These are phyloP conservation scores for Bruguiera sexangula DNA, from an alignment of 345 rosid species.

Conservation along the genomic window DNA sequence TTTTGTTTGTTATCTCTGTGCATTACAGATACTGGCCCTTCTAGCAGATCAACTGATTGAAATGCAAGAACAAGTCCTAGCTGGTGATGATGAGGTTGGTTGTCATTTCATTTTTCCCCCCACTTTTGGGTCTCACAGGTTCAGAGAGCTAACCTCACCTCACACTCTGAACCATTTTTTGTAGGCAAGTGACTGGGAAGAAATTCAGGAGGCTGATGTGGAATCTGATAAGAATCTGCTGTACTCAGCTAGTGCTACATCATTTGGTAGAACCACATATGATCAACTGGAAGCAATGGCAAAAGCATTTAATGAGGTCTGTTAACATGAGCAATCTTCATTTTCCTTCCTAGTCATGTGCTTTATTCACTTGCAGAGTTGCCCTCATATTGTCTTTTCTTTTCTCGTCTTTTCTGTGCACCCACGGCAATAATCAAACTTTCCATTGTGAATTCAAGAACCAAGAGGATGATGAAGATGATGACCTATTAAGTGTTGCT, in stretches of 20 bases:
- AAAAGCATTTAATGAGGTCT: conserved; percentile 56
- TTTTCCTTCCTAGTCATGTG: not conserved
- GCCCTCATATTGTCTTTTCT: not conserved
- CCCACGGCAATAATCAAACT: not conserved
- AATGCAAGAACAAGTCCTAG: conserved; percentile 70
- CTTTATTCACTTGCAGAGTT: not conserved
- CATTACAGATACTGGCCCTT: conserved; percentile 65
- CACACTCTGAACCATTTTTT: not conserved
- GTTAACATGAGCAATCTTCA: not conserved
- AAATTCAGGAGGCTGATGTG: conserved; percentile 50
- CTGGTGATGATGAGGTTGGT: conserved; percentile 61
- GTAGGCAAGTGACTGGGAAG: conserved; percentile 87
- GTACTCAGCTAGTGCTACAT: conserved; percentile 40
- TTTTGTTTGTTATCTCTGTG: not conserved
- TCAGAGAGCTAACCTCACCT: not conserved
- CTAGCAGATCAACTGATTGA: conserved; percentile 75
- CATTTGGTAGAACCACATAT: conserved; percentile 53
- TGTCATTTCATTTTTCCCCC: conserved; percentile 6
- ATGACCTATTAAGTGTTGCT: conserved; percentile 37
- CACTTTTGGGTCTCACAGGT: not conserved
- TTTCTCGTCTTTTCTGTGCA: not conserved
- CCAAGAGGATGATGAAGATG: conserved; percentile 61
- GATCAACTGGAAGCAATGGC: conserved; percentile 86
- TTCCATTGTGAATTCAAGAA: conserved; percentile 31
- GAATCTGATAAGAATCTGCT: conserved; percentile 49